Evolutionary conservation across 495 filamentous ascomycete species (phyloP).

Genomic region (Daldinia vernicosa): DNA sequence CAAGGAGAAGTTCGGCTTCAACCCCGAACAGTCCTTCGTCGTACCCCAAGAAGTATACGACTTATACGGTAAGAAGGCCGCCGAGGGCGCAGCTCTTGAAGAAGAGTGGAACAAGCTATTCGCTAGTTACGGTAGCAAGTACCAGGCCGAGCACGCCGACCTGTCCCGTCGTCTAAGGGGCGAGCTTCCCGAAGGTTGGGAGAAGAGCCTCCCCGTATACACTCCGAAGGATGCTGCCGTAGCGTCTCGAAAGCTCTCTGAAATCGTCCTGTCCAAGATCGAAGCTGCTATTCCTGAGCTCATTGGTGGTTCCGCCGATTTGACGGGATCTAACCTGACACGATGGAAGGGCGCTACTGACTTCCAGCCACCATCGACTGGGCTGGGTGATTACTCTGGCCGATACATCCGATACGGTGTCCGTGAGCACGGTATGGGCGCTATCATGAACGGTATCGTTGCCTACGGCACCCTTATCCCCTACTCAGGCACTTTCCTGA

Average conservation of each 20-base stretch:
- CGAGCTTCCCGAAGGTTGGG: constrained; percentile 94
- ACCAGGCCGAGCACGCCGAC: constrained; percentile 80
- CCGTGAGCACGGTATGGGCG: constrained; percentile 97
- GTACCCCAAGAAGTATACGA: constrained; percentile 97
- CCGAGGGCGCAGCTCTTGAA: constrained; percentile 88
- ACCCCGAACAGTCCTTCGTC: constrained; percentile 91
- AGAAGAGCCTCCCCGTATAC: constrained; percentile 92
- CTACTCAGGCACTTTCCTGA: constrained; percentile 95
- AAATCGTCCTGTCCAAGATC: constrained; percentile 90
- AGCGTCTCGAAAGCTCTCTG: constrained; percentile 94
- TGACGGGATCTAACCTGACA: constrained; percentile 98
- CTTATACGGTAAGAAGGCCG: constrained; percentile 79
- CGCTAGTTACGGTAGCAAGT: constrained; percentile 79
- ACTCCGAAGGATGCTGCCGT: constrained; percentile 85
- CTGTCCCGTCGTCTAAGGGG: constrained; percentile 82
- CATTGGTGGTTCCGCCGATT: constrained; percentile 93
- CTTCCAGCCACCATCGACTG: constrained; percentile 90
- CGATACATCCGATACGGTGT: constrained; percentile 98
- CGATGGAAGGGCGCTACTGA: constrained; percentile 96
- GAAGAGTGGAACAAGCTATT: constrained; percentile 95
- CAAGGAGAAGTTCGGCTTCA: constrained; percentile 94
- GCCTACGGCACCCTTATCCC: constrained; percentile 96
- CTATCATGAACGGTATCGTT: constrained; percentile 96
- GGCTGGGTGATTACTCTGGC: constrained; percentile 86
- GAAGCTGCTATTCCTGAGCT: constrained; percentile 87